phyloP scores from a whole-genome alignment of 352 stramenopile genomes.

The Phytophthora pistaciae region DNA sequence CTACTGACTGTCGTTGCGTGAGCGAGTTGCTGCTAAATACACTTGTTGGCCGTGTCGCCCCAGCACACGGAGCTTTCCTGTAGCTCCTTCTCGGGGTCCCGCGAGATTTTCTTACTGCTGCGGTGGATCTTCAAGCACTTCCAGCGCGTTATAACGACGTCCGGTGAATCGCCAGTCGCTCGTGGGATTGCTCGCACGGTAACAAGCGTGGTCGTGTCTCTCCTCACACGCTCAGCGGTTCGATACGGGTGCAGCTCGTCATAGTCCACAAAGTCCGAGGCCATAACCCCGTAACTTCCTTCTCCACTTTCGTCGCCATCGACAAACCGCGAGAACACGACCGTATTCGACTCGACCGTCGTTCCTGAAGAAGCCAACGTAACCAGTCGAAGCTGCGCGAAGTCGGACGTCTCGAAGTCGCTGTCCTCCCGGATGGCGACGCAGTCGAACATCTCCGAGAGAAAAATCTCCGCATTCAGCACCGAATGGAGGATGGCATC shows the following conservation, averaged over 20 bases:
- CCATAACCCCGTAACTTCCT: constrained; percentile 20
- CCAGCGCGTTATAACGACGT: constrained; percentile 25
- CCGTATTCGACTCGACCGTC: constrained; percentile 28
- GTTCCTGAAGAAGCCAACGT: constrained; percentile 19
- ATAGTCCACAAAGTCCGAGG: constrained; percentile 40
- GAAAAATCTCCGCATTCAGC: constrained; percentile 58
- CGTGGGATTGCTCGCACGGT: background rate
- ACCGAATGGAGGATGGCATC: constrained; percentile 44
- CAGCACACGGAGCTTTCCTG: constrained; percentile 26
- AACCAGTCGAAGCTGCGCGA: constrained; percentile 50
- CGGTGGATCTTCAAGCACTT: constrained; percentile 27
- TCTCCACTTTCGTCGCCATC: background rate
- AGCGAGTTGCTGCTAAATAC: constrained; percentile 21
- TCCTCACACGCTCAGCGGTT: constrained; percentile 28
- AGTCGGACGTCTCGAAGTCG: constrained; percentile 48
- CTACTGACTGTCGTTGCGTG: background rate
- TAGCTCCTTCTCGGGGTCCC: constrained; percentile 21
- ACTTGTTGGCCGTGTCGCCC: constrained; percentile 16
- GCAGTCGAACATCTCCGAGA: constrained; percentile 54
- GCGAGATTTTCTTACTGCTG: background rate
- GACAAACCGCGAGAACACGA: constrained; percentile 24
- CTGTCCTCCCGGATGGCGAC: constrained; percentile 60
- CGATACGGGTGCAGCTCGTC: constrained; percentile 54
- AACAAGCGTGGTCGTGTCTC: constrained; percentile 40
- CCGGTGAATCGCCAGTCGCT: background rate